Conservation (phyloP, 1,284 basidiomycete genomes). For the Austroboletus novae-zelandiae region DNA sequence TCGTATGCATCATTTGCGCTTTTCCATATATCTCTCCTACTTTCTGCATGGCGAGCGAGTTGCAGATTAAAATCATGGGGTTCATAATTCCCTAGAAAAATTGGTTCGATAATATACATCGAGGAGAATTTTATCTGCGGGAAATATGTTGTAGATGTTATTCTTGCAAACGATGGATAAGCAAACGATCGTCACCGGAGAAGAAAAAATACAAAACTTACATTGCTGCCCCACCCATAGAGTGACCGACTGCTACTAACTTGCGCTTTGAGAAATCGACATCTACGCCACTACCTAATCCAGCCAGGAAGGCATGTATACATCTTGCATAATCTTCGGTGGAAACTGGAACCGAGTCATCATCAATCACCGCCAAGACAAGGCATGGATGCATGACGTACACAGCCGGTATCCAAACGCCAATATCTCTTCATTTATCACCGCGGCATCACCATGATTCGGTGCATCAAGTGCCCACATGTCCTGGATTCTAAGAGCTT, state of each 20-base stretch:
- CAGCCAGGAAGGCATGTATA: neutral
- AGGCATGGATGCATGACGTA: too few species aligned
- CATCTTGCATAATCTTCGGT: neutral
- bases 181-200: too few species aligned
- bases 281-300: neutral
- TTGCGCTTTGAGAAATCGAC: neutral
- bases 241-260: neutral
- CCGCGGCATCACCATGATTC: neutral
- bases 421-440: neutral
- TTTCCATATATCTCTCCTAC: too few species aligned
- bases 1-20: too few species aligned
- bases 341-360: neutral
- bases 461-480: neutral
- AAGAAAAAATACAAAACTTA: neutral
- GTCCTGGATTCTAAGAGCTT: neutral
- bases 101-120: neutral
- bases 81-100: neutral
- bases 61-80: neutral
- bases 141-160: neutral
- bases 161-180: neutral
- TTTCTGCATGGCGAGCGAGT: too few species aligned
- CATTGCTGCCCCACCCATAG: neutral
- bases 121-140: neutral
- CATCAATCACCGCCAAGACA: too few species aligned
- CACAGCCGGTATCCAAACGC: neutral